Conservation (phyloP, 129 eudicot genomes). For the Dittrichia graveolens region DNA sequence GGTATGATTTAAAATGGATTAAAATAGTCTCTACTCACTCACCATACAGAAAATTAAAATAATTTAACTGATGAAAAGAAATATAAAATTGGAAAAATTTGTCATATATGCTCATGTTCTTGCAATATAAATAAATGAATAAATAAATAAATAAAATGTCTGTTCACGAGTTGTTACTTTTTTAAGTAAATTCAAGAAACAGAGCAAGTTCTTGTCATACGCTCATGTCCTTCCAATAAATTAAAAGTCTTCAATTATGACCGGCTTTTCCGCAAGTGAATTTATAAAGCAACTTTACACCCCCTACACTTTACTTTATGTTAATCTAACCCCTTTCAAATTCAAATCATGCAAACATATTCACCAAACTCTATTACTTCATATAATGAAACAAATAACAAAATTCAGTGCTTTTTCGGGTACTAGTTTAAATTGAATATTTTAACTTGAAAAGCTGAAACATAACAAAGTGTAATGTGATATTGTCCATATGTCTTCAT, state of each 20-base stretch:
- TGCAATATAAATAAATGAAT: too few relatives aligned
- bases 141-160: too few relatives aligned
- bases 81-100: too few relatives aligned
- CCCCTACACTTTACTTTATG: background rate
- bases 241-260: conserved; percentile 21
- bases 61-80: too few relatives aligned
- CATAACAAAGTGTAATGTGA: too few relatives aligned
- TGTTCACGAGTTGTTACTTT: background rate
- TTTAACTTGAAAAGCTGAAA: background rate
- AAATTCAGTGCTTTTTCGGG: background rate
- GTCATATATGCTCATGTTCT: too few relatives aligned
- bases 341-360: conserved; percentile 1
- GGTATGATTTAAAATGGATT: too few relatives aligned
- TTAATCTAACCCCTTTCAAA: background rate
- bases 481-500: too few relatives aligned
- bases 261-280: conserved; percentile 24
- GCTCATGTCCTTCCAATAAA: background rate
- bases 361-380: background rate
- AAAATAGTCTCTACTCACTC: too few relatives aligned
- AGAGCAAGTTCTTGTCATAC: background rate
- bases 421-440: background rate
- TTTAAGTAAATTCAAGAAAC: background rate
- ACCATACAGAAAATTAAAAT: too few relatives aligned
- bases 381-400: background rate
- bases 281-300: background rate